These are phyloP conservation scores for Herpetomonas samuelpessoai DNA, from an alignment of 208 protist species.

Conservation along the genomic window DNA sequence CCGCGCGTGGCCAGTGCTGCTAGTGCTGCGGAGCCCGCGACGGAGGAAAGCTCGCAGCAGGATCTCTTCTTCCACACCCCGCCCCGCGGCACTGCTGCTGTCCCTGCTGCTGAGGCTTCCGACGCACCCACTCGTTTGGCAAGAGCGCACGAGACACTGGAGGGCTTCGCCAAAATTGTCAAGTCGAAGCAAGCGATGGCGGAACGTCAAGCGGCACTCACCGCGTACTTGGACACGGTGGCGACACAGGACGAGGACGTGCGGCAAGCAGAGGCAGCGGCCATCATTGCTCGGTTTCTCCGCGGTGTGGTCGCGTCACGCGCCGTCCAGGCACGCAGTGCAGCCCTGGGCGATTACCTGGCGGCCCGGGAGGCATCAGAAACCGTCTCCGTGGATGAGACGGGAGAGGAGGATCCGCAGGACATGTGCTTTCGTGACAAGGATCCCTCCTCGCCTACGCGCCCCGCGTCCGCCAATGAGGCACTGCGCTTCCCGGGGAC, in stretches of 20 bases:
- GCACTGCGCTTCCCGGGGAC: no score
- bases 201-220: neutral
- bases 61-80: slow-evolving; percentile 1
- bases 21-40: neutral
- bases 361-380: no score
- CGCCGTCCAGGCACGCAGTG: neutral
- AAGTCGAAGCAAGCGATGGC: slow-evolving; percentile 19
- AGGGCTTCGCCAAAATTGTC: slow-evolving; percentile 2
- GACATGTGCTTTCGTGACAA: neutral
- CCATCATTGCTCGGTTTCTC: slow-evolving; percentile 8
- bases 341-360: slow-evolving; percentile 2
- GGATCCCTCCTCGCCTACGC: neutral
- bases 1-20: neutral
- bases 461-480: neutral
- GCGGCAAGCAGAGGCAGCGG: neutral
- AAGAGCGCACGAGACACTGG: slow-evolving; percentile 1
- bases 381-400: neutral
- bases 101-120: no score
- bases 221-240: slow-evolving; percentile 4
- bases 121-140: no score
- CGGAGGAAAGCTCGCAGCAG: slow-evolving; percentile 1
- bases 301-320: neutral
- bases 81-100: neutral
- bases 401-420: neutral
- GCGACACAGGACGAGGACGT: neutral